Percentiles rank a stretch among this genome's conserved stretches.
Evolutionary conservation across 1,284 basidiomycete genomes (phyloP).

Genomic region (Pascua guehoae): DNA sequence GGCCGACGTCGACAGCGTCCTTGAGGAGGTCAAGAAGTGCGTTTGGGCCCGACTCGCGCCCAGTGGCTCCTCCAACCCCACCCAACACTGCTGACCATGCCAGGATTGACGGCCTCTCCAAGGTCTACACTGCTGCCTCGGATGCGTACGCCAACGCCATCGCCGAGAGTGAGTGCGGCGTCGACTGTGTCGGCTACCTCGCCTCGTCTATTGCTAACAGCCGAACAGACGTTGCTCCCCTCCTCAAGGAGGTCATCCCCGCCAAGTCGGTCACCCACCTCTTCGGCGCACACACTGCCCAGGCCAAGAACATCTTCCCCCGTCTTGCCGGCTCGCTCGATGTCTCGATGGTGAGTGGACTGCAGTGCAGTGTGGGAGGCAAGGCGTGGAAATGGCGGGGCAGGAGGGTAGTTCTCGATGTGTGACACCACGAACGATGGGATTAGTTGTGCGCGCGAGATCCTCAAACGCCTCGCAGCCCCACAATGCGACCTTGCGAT

Average conservation of each 20-base stretch:
- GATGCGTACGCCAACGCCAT: constrained; percentile 48
- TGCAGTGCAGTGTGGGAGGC: too few relatives aligned
- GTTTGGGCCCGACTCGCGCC: not conserved
- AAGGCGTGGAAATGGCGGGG: too few relatives aligned
- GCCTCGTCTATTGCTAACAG: constrained; percentile 1
- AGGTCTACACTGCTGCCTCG: constrained; percentile 50
- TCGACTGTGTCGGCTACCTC: not conserved
- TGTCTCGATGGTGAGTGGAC: constrained; percentile 56
- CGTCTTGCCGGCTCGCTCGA: constrained; percentile 85
- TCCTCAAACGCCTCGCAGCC: not conserved
- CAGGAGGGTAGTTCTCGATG: too few relatives aligned
- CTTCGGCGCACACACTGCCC: constrained; percentile 71
- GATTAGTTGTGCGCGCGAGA: too few relatives aligned
- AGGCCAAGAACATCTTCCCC: constrained; percentile 73
- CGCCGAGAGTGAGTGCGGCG: constrained; percentile 49
- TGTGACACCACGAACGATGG: not conserved
- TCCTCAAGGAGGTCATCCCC: constrained; percentile 54
- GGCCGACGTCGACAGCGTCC: constrained; percentile 63
- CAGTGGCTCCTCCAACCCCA: not conserved
- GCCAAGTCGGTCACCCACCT: constrained; percentile 70
- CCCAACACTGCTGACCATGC: not conserved
- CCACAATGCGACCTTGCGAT: not conserved
- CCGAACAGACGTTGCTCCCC: constrained; percentile 52
- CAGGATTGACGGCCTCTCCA: constrained; percentile 49
- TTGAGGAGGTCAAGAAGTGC: constrained; percentile 77